Conservation (phyloP, 768 basidiomycete species). For the Pleurotus cornucopiae region DNA sequence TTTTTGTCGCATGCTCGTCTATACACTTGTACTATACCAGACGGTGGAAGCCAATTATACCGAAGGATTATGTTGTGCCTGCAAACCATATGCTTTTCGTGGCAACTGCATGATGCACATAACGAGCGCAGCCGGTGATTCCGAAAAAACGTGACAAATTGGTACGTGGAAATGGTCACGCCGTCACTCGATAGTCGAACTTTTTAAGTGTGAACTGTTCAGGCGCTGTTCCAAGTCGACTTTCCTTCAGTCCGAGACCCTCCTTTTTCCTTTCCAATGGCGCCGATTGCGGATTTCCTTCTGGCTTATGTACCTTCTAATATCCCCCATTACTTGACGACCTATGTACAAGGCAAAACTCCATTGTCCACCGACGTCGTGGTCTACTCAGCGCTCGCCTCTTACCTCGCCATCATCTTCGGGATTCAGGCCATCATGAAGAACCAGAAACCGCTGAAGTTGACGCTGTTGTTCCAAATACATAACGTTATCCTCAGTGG, state of each 20-base stretch:
- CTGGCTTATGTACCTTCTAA: slow-evolving; percentile 49
- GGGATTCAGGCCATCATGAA: slow-evolving; percentile 82
- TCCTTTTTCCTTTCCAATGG: slow-evolving; percentile 43
- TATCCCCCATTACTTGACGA: slow-evolving; percentile 51
- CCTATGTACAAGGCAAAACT: slow-evolving; percentile 70
- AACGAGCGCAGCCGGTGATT: no score
- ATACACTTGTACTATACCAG: neutral
- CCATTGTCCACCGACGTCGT: slow-evolving; percentile 79
- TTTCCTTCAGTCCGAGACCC: slow-evolving; percentile 13
- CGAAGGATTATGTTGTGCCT: neutral
- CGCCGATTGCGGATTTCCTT: slow-evolving; percentile 70
- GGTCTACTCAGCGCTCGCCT: slow-evolving; percentile 65
- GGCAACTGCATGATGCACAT: neutral
- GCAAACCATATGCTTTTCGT: neutral
- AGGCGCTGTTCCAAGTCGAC: neutral
- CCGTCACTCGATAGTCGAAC: neutral
- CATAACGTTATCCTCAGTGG: slow-evolving; percentile 88
- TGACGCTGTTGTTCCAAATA: slow-evolving; percentile 79
- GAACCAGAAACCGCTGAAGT: slow-evolving; percentile 64
- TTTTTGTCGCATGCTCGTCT: slow-evolving; percentile 3
- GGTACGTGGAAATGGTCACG: neutral
- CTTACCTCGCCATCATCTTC: slow-evolving; percentile 89
- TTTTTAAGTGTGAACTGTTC: slow-evolving; percentile 1
- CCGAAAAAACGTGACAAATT: no score
- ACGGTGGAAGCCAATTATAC: neutral